Percentiles rank a stretch among this genome's conserved stretches.
Evolutionary conservation across 2,329 filamentous ascomycete genomes (phyloP).

Genomic region (Curvularia sp.): DNA sequence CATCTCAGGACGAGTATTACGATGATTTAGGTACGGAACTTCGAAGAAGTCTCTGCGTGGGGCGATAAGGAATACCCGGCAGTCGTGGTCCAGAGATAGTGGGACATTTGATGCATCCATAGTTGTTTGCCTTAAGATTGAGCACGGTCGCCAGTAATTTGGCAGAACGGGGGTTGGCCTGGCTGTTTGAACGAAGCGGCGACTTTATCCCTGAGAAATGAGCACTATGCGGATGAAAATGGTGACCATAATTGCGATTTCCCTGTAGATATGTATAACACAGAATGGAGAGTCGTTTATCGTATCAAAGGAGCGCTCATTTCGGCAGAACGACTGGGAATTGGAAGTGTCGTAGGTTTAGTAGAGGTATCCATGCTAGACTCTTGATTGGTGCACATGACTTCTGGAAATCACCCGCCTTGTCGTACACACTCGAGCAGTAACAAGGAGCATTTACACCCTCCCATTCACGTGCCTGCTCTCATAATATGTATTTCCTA

Average conservation of each 20-base stretch:
- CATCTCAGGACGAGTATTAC: neutral
- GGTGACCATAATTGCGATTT: conserved; percentile 1
- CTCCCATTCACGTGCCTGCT: neutral
- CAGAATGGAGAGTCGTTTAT: neutral
- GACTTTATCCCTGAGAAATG: conserved; percentile 37
- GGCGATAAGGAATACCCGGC: neutral
- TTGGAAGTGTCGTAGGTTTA: neutral
- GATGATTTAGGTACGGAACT: neutral
- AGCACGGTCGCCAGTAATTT: neutral
- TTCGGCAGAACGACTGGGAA: conserved; percentile 5
- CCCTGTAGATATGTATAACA: conserved; percentile 4
- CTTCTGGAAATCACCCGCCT: neutral
- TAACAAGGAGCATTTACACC: neutral
- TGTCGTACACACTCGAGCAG: neutral
- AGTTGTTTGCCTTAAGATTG: neutral
- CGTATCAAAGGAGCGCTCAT: neutral
- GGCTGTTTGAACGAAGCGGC: conserved; percentile 26
- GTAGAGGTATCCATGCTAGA: neutral
- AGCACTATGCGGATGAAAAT: conserved; percentile 27
- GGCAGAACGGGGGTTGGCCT: conserved; percentile 11
- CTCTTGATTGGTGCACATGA: neutral
- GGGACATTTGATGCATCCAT: neutral
- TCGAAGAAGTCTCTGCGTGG: neutral
- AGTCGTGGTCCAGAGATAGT: neutral
- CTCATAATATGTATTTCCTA: neutral